phyloP scores from a whole-genome alignment of 1,284 basidiomycete genomes.

The Cutaneotrichosporon sp. region DNA sequence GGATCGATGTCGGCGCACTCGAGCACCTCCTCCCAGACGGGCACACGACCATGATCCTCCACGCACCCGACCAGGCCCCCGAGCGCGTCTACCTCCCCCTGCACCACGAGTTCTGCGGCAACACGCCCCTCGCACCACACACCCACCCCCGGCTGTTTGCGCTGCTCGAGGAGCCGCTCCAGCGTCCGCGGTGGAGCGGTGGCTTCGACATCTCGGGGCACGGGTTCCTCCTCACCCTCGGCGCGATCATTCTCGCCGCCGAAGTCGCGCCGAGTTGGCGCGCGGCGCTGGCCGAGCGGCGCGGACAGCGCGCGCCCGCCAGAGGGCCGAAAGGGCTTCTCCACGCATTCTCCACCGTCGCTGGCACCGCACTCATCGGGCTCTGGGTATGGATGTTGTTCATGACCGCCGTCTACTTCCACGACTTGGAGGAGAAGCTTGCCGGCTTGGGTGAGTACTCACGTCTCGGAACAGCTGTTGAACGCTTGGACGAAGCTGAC shows the following conservation, averaged over 20 bases:
- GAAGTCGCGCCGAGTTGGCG: constrained; percentile 61
- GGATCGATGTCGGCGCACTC: constrained; percentile 17
- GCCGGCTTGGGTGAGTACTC: constrained; percentile 70
- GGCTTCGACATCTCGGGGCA: constrained; percentile 96
- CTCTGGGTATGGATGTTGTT: constrained; percentile 75
- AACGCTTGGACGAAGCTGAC: background rate
- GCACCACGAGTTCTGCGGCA: constrained; percentile 60
- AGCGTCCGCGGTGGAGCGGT: constrained; percentile 59
- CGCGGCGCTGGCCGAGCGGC: constrained; percentile 4
- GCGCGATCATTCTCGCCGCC: constrained; percentile 75
- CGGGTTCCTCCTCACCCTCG: constrained; percentile 84
- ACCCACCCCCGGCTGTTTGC: constrained; percentile 70
- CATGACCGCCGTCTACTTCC: constrained; percentile 88
- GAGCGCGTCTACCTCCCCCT: constrained; percentile 31
- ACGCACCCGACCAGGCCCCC: constrained; percentile 3
- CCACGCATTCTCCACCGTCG: constrained; percentile 25
- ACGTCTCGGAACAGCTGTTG: too few relatives aligned
- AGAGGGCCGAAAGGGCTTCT: background rate
- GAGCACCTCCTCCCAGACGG: constrained; percentile 18
- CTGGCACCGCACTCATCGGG: constrained; percentile 57
- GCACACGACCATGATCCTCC: constrained; percentile 55
- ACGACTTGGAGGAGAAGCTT: constrained; percentile 82
- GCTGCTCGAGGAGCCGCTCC: constrained; percentile 25
- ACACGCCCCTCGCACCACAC: constrained; percentile 59
- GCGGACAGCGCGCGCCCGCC: background rate